Evolutionary conservation across 2,329 filamentous ascomycete genomes (phyloP).

Genomic region (Paecilomyces dactylethromorphus): DNA sequence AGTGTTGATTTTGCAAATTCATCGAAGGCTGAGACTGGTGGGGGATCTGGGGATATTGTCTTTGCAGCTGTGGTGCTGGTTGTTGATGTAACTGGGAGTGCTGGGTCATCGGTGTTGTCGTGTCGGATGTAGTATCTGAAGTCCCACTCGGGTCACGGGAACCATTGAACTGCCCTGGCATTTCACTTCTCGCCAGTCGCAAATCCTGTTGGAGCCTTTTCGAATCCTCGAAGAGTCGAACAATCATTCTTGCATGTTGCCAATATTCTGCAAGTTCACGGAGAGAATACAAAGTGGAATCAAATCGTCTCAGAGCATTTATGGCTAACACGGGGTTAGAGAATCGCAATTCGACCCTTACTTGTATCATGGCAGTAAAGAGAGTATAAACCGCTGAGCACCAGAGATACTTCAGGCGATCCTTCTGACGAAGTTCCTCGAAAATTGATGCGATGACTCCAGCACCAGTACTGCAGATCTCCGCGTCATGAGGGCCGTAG

Average conservation of each 20-base stretch:
- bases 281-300: constrained; percentile 36
- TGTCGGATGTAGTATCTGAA: constrained; percentile 9
- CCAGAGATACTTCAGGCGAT: constrained; percentile 38
- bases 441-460: constrained; percentile 41
- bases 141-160: constrained; percentile 5
- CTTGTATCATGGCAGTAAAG: constrained; percentile 43
- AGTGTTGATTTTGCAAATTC: constrained; percentile 9
- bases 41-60: constrained; percentile 6
- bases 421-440: constrained; percentile 36
- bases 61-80: constrained; percentile 14
- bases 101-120: constrained; percentile 10
- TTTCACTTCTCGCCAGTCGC: constrained; percentile 28
- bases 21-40: neutral
- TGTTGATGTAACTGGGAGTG: constrained; percentile 14
- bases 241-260: constrained; percentile 36
- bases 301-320: constrained; percentile 38
- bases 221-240: constrained; percentile 38
- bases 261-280: constrained; percentile 37
- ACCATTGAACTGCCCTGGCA: constrained; percentile 20
- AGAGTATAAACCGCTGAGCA: constrained; percentile 38
- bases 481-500: constrained; percentile 39
- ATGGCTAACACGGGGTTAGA: constrained; percentile 41
- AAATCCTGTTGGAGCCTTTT: constrained; percentile 37
- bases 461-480: constrained; percentile 40
- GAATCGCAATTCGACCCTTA: constrained; percentile 39